Evolutionary conservation across 257 asterid species (phyloP).

Genomic region (Leptodermis oblonga): DNA sequence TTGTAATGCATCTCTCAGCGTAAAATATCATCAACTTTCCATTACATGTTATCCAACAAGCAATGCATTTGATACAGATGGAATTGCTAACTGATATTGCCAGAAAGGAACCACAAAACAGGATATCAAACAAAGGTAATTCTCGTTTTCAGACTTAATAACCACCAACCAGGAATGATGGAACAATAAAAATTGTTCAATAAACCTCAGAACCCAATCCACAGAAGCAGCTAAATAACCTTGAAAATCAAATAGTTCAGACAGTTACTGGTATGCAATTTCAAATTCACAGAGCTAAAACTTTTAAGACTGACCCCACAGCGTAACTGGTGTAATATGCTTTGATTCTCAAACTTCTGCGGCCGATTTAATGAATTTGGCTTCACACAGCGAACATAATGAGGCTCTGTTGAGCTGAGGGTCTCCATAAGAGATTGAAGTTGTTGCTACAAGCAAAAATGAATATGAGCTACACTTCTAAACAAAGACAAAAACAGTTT

Average conservation of each 20-base stretch:
- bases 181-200: neutral
- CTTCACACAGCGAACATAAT: conserved; percentile 93
- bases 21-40: neutral
- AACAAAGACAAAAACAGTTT: neutral
- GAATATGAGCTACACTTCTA: conserved; percentile 11
- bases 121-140: neutral
- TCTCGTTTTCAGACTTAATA: neutral
- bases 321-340: conserved; percentile 97
- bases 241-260: neutral
- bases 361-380: conserved; percentile 91
- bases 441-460: conserved; percentile 75
- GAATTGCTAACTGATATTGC: neutral
- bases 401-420: conserved; percentile 97
- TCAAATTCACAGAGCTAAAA: conserved; percentile 9
- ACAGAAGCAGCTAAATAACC: neutral
- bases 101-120: neutral
- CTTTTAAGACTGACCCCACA: conserved; percentile 81
- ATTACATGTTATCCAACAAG: neutral
- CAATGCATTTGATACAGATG: neutral
- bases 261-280: neutral
- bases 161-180: neutral
- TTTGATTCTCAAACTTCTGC: conserved; percentile 77
- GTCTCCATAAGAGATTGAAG: conserved; percentile 99
- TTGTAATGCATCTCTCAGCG: neutral
- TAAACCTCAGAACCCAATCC: neutral